A percentile compares a stretch with the other conserved stretches of the same genome.
phyloP scores from a whole-genome alignment of 441 rosid genomes.

The Euphorbia corollata region DNA sequence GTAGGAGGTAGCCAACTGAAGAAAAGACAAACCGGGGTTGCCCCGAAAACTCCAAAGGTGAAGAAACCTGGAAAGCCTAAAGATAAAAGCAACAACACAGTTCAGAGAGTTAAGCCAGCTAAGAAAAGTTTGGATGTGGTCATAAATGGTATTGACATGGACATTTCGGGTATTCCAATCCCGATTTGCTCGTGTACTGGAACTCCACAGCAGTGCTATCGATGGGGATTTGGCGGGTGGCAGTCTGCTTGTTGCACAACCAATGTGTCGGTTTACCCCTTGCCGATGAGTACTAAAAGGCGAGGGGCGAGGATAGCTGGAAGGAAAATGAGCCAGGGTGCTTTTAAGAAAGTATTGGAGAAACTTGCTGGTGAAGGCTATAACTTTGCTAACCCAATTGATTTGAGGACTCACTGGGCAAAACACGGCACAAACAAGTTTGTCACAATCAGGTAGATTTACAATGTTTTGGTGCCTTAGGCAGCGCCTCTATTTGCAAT shows the following conservation, averaged over 20 bases:
- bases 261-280: constrained; percentile 72
- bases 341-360: constrained; percentile 82
- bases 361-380: constrained; percentile 70
- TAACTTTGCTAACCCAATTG: constrained; percentile 68
- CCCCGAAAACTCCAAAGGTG: constrained; percentile 48
- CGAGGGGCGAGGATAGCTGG: constrained; percentile 94
- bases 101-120: constrained; percentile 53
- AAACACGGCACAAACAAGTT: constrained; percentile 98
- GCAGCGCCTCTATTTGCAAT: no score
- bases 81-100: constrained; percentile 36
- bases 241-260: constrained; percentile 93
- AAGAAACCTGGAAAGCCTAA: constrained; percentile 74
- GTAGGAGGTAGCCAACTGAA: constrained; percentile 40
- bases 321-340: constrained; percentile 95
- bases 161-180: constrained; percentile 73
- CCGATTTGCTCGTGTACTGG: constrained; percentile 94
- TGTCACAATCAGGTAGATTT: constrained; percentile 91
- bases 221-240: constrained; percentile 99
- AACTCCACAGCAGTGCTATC: constrained; percentile 66
- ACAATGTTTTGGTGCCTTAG: no score
- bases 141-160: constrained; percentile 81
- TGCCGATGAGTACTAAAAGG: constrained; percentile 86
- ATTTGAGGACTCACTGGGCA: constrained; percentile 88
- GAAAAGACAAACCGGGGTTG: constrained; percentile 47
- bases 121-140: constrained; percentile 77